Evolutionary conservation across 768 basidiomycete genomes (phyloP), one percentile per base, ranked within the genome.

Genomic region (Boletellus sp.): DNA sequence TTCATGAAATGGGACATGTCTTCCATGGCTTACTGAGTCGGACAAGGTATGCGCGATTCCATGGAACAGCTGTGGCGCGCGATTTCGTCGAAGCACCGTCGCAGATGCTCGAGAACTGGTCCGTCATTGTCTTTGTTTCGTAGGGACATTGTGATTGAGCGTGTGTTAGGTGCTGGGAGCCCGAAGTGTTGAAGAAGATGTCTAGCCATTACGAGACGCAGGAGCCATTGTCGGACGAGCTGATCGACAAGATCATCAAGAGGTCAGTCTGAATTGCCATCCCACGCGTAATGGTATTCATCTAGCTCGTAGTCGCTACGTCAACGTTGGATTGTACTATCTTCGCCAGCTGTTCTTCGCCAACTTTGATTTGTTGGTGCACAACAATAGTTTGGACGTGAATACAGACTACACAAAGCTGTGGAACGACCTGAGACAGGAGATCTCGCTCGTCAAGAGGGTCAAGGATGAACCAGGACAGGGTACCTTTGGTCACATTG

Each of bases 51-150:
- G 70, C 81, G 19, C 73, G 84, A 13, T 94, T 93, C 80, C 90
- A 93, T 56, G 90, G 91, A 17, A 91, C 87, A 28, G 78, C 80
- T 23, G 85, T 89, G 22, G 85, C 86, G 7, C 70, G 85, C 6
- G 90, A 92, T 66, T 91, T 91, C 54, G 90, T 91, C 10, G 90
- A 94, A 68, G 91, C 91, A 3, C 92, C 91, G 0, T 87, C 85
- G 16, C 90, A 94, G 70, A 93, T 93, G 91, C 72, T 93, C 52
- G 92, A 94, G 70, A 90, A 93, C 60, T 94, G 91, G 91, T 84
- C 40, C 16, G 69, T 56, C 6, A 15, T 31, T 16, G 13, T 17
- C 5, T 28, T n/a, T 9, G 36, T 36, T 32, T 44, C 15, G 15
- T 6, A 6, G 11, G n/a, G 28, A 20, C 15, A 24, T 15, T 3